These are phyloP conservation scores for Smithsoniella earleae DNA, from an alignment of 163 green algal species.

Conservation along the genomic window DNA sequence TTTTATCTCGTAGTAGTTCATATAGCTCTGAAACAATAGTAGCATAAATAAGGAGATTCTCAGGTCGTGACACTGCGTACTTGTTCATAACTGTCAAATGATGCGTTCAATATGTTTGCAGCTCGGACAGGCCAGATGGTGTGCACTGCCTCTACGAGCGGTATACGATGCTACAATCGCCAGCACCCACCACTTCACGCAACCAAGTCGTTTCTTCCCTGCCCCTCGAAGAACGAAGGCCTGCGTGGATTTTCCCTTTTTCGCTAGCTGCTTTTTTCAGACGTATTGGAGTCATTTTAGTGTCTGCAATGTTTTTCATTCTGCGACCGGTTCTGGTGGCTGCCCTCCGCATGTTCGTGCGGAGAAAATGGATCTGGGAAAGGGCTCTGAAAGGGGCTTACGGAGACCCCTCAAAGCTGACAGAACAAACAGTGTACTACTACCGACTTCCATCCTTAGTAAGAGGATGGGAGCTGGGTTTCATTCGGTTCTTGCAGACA, in stretches of 20 bases:
- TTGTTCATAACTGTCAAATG: neutral
- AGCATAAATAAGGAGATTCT: neutral
- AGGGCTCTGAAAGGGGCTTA: neutral
- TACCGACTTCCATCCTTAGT: conserved; percentile 2
- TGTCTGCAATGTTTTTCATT: neutral
- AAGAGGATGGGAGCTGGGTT: neutral
- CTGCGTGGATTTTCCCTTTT: neutral
- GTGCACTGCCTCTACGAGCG: neutral
- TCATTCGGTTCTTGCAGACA: conserved; percentile 22
- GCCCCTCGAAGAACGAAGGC: neutral
- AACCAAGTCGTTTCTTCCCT: neutral
- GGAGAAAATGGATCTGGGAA: conserved; percentile 13
- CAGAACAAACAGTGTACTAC: neutral
- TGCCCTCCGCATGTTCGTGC: neutral
- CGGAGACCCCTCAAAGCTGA: conserved; percentile 1
- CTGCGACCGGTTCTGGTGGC: conserved; percentile 3
- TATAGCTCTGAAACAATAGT: neutral
- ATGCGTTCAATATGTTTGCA: neutral
- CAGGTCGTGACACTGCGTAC: neutral
- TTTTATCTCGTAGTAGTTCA: neutral
- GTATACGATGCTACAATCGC: neutral
- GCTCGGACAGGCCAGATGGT: neutral
- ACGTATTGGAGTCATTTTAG: neutral
- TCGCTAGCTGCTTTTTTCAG: neutral
- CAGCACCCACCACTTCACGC: neutral